Percentiles rank a stretch among this genome's conserved stretches.
These are phyloP conservation scores for Chlorella sp. DNA, from an alignment of 139 green algal genomes.

Conservation along the genomic window DNA sequence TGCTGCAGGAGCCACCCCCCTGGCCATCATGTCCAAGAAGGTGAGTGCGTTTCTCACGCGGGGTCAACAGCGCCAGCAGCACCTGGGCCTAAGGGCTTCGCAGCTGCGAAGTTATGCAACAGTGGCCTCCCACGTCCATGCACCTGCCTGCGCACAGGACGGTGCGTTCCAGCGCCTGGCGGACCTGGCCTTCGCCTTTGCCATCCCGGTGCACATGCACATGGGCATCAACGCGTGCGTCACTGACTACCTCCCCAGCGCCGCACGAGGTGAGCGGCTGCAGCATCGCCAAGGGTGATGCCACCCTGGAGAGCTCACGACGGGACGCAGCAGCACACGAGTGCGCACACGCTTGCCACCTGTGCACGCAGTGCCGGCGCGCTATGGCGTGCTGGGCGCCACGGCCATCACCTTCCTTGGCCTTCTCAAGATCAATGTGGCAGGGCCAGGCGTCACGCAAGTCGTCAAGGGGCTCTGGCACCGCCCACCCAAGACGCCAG, in stretches of 20 bases:
- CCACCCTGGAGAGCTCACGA: not conserved
- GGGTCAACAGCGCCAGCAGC: too few species aligned
- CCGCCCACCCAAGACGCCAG: not conserved
- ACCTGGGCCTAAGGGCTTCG: too few species aligned
- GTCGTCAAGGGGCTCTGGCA: slow-evolving; percentile 55
- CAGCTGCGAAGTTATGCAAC: too few species aligned
- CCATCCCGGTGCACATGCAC: slow-evolving; percentile 66
- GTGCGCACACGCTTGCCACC: not conserved
- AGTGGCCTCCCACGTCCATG: too few species aligned
- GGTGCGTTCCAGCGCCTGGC: slow-evolving; percentile 29
- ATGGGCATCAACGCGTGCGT: slow-evolving; percentile 66
- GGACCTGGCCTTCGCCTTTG: slow-evolving; percentile 47
- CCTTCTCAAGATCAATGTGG: slow-evolving; percentile 67
- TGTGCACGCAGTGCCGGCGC: slow-evolving; percentile 33
- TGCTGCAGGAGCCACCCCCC: slow-evolving; percentile 21
- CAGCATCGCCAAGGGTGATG: too few species aligned
- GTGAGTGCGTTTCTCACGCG: too few species aligned
- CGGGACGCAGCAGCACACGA: not conserved
- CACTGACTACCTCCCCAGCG: slow-evolving; percentile 71
- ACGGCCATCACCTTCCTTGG: slow-evolving; percentile 53
- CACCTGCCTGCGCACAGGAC: too few species aligned
- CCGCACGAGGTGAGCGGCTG: slow-evolving; percentile 40
- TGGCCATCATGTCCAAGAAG: slow-evolving; percentile 21
- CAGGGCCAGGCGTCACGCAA: slow-evolving; percentile 51
- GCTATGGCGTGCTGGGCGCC: slow-evolving; percentile 45